Base-by-base conservation (phyloP, 768 basidiomycete species). In the Hygrophoropsis aurantiaca region DNA sequence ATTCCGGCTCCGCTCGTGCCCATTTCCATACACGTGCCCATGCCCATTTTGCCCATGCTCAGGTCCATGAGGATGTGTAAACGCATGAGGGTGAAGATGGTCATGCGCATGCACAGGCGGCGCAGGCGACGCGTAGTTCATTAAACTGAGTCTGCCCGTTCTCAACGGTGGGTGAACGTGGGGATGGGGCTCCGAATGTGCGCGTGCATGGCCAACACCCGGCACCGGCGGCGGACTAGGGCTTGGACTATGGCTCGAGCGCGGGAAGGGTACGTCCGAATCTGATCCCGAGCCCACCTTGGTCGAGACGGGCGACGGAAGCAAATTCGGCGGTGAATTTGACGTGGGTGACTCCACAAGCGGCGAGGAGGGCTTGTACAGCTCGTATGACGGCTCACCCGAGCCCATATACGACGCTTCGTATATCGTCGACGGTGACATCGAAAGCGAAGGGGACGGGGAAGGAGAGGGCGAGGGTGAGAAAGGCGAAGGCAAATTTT, bases 51-150 rank as follows among this genome's bases (percentile, higher is more conserved):
- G 32, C 32, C 32, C 32, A 34, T 34, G 32, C n/a, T n/a, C 32
- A 34, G 11, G 16, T 34, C n/a, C n/a, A 16, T 34, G 16, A 10
- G 11, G 11, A 34, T 34, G 32, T 34, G 16, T n/a, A 34, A 10
- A 10, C 32, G n/a, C n/a, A n/a, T n/a, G n/a, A n/a, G n/a, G n/a
- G n/a, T n/a, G n/a, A n/a, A n/a, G n/a, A n/a, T n/a, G n/a, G n/a
- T n/a, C n/a, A n/a, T n/a, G n/a, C n/a, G n/a, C n/a, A n/a, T n/a
- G n/a, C n/a, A n/a, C n/a, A n/a, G n/a, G n/a, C n/a, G n/a, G 33
- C 1, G 41, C 42, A n/a, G 69, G 69, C 30, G 70, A 57, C 5
- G 51, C 63, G 39, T 71, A 71, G 41, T 71, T 71, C 44, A 56
- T 49, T 2, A 71, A 49, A 33, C 40, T 53, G 40, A 71, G 54